Evolutionary conservation across 1,284 basidiomycete genomes (phyloP), one percentile per base, ranked within the genome.

Genomic region (Fereydounia khargensis): DNA sequence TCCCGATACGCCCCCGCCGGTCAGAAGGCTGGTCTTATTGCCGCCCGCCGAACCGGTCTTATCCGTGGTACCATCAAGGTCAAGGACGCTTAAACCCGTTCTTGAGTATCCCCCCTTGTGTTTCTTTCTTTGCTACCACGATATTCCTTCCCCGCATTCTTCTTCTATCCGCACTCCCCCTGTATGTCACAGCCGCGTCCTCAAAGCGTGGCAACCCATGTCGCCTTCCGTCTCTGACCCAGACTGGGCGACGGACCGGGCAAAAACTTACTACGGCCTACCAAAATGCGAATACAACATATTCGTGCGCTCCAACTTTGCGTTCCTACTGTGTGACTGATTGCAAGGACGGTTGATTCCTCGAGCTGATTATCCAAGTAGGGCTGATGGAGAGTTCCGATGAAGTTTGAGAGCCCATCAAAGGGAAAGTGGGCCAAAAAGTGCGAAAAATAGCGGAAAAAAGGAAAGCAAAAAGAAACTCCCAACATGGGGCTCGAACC

Each of bases 11-110:
- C 65, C 31, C 53, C 65, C 23, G 47, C 70, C 33, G 73, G 73
- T 70, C 72, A 74, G 63, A 75, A 75, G 65, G 70, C 64, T 45
- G 71, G 73, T 74, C 70, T 75, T 42, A 71, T 73, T 57, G 72
- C 68, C 34, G 72, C 70, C 36, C 64, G 69, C 48, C 62, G 68
- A 47, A 72, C 71, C 46, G 73, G 73, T 74, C 73, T 75, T 43
- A 68, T 74, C 64, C 64, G 71, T 43, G 73, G 73, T 73, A 74
- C 73, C 42, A 51, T 68, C 60, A 70, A 70, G 67, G 61, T 63
- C 52, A 65, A 65, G 55, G 66, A 69, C 47, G 66, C 66, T 14
- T 68, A 62, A 68, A 30, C 39, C 7, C 19, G 8, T 31, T 11
- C 19, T n/a, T 17, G 31, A n/a, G n/a, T n/a, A n/a, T n/a, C n/a